A percentile compares a stretch with the other conserved stretches of the same genome.
Evolutionary conservation across 768 basidiomycete genomes (phyloP).

Genomic region (Coprinopsis sp.): DNA sequence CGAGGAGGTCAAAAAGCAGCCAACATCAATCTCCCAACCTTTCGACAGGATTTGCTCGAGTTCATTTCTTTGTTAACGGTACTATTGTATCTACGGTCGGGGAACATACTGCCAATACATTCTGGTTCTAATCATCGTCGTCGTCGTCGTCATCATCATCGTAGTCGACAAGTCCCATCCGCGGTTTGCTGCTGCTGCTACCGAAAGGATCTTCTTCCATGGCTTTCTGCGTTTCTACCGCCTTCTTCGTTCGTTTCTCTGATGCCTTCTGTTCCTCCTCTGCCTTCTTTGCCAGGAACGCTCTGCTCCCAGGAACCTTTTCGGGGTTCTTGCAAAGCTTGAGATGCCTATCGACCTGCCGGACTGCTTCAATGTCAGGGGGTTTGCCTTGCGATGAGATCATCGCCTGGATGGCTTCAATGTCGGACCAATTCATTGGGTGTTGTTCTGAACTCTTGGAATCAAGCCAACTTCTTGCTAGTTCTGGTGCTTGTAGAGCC

Average conservation of each 20-base stretch:
- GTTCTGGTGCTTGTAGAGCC: slow-evolving; percentile 54
- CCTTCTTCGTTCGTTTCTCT: slow-evolving; percentile 65
- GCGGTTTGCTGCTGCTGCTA: slow-evolving; percentile 38
- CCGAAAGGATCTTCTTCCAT: slow-evolving; percentile 70
- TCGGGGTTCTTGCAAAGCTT: slow-evolving; percentile 93
- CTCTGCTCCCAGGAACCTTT: slow-evolving; percentile 86
- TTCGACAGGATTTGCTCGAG: slow-evolving; percentile 10
- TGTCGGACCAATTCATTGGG: slow-evolving; percentile 21
- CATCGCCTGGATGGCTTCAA: slow-evolving; percentile 52
- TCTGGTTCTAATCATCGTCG: neutral
- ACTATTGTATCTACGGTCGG: slow-evolving; percentile 9
- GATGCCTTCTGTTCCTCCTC: slow-evolving; percentile 67
- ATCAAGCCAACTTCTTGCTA: slow-evolving; percentile 58
- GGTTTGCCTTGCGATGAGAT: slow-evolving; percentile 52
- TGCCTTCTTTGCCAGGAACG: slow-evolving; percentile 67
- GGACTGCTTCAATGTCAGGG: slow-evolving; percentile 79
- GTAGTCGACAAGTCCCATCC: slow-evolving; percentile 45
- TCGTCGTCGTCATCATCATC: slow-evolving; percentile 62
- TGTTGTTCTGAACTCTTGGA: slow-evolving; percentile 25
- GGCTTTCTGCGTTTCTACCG: slow-evolving; percentile 39
- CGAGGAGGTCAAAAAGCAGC: slow-evolving; percentile 33
- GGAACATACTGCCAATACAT: slow-evolving; percentile 17
- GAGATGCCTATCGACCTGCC: slow-evolving; percentile 84
- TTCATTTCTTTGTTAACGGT: slow-evolving; percentile 6
- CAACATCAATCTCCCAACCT: slow-evolving; percentile 24